Evolutionary conservation across 306 rosid genomes (phyloP).

Genomic region (Lotus japonicus): DNA sequence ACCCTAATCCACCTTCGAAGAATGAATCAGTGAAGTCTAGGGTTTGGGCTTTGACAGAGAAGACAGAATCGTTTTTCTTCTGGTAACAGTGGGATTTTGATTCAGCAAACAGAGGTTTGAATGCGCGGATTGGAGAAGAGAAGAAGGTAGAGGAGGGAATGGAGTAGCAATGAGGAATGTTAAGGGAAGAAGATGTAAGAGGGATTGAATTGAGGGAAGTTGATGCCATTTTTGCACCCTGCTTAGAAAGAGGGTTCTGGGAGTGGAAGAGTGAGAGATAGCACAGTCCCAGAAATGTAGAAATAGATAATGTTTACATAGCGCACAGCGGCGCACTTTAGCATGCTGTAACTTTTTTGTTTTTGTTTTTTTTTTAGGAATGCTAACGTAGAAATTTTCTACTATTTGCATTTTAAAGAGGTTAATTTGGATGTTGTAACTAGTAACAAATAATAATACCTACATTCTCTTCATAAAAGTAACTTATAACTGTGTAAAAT

Average conservation of each 20-base stretch:
- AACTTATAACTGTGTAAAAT: too few species aligned
- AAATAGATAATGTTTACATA: neutral
- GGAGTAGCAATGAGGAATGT: constrained; percentile 12
- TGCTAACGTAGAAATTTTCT: too few species aligned
- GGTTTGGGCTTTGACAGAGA: constrained; percentile 16
- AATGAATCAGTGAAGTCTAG: constrained; percentile 40
- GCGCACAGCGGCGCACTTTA: neutral
- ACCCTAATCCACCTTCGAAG: constrained; percentile 68
- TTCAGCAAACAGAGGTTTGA: constrained; percentile 11
- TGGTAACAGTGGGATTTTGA: neutral
- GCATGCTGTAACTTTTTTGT: neutral
- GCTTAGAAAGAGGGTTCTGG: neutral
- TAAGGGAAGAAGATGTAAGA: constrained; percentile 26
- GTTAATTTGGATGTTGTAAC: too few species aligned
- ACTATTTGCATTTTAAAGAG: too few species aligned
- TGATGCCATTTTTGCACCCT: constrained; percentile 52
- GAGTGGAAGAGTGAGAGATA: too few species aligned
- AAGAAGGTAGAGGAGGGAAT: constrained; percentile 5
- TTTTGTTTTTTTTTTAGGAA: too few species aligned
- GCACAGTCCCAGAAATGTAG: too few species aligned
- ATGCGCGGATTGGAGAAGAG: constrained; percentile 11
- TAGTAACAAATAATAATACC: too few species aligned
- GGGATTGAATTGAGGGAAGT: constrained; percentile 41
- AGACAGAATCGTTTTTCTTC: neutral
- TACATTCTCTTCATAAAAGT: too few species aligned